Evolutionary conservation across 2,329 filamentous ascomycete genomes (phyloP).

Genomic region (Lachnellula willkommii): DNA sequence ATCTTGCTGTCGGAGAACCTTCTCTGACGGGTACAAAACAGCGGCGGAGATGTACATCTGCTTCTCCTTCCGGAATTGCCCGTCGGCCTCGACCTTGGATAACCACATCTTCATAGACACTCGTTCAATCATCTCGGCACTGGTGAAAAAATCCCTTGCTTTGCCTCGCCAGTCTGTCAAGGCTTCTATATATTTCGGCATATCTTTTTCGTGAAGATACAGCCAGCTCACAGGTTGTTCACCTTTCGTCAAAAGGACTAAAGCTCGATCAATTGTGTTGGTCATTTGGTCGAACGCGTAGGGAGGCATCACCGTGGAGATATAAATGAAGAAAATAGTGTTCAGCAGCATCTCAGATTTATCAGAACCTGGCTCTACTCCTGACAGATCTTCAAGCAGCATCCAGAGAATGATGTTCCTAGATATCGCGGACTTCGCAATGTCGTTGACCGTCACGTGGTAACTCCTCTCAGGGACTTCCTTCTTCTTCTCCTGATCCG

Average conservation of each 20-base stretch:
- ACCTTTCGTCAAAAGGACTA: conserved; percentile 1
- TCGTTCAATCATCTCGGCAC: neutral
- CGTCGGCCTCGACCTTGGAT: neutral
- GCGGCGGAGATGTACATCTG: conserved; percentile 6
- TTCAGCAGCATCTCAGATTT: conserved; percentile 5
- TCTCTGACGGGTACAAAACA: conserved; percentile 6
- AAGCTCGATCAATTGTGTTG: conserved; percentile 2
- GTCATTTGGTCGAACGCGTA: conserved; percentile 11
- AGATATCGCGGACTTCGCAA: conserved; percentile 7
- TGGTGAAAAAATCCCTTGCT: conserved; percentile 1
- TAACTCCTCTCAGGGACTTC: conserved; percentile 3
- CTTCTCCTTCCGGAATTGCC: neutral
- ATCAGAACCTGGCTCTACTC: neutral
- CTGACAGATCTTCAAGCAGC: conserved; percentile 9
- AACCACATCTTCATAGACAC: neutral
- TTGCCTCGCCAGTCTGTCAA: conserved; percentile 6
- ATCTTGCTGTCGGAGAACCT: conserved; percentile 5
- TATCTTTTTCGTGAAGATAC: conserved; percentile 7
- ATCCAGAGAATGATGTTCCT: conserved; percentile 13
- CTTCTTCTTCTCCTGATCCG: neutral
- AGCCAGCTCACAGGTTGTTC: conserved; percentile 7
- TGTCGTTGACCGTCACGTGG: conserved; percentile 14
- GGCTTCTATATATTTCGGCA: conserved; percentile 6
- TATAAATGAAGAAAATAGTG: conserved; percentile 13
- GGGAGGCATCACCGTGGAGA: conserved; percentile 10